Base-by-base conservation (phyloP, 345 rosid species). In the Erysimum cheiranthoides region DNA sequence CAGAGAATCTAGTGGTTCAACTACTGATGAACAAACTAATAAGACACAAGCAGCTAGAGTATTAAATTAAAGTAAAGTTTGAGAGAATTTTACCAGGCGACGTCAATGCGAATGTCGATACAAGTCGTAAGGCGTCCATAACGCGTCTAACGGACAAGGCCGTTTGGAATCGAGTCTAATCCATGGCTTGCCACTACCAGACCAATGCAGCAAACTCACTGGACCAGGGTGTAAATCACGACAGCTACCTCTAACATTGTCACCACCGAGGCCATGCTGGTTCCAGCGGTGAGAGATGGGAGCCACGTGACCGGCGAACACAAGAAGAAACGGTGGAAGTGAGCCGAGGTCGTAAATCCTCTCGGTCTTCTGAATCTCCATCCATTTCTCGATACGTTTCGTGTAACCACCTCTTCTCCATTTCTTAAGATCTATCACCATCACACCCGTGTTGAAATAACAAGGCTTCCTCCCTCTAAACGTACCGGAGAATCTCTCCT, bases 121-220 rank as follows among this genome's bases (percentile, higher is more conserved):
- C 81, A 90, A 73, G 53, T 90, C 93, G 66, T 90, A 90, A 21
- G 89, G 91, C 8, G 86, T 83, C 96, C 96, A 90, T 0, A 86
- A 75, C 7, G 81, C 80, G 25, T 90, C 96, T 17, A 90, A 77
- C 2, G 93, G 93, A 73, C 96, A 90, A 25, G 93, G 82, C 49
- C 78, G 79, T 75, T 84, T 80, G 0, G 96, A 85, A 72, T 86
- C 93, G 8, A 90, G 86, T 79, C 96, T 79, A 54, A 85, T 74
- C 96, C 96, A 90, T 7, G 92, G 96, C 78, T 90, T 90, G 47
- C 96, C 96, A 73, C 90, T 86, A 46, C 96, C 96, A 11, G 96
- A 90, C 96, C 96, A 90, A 77, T 90, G 96, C 36, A 90, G 73
- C 38, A 90, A 83, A 69, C 96, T 90, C 28, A 86, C 89, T 8